Conservation (phyloP, 257 asterid species). For the Forsythia viridissima region DNA sequence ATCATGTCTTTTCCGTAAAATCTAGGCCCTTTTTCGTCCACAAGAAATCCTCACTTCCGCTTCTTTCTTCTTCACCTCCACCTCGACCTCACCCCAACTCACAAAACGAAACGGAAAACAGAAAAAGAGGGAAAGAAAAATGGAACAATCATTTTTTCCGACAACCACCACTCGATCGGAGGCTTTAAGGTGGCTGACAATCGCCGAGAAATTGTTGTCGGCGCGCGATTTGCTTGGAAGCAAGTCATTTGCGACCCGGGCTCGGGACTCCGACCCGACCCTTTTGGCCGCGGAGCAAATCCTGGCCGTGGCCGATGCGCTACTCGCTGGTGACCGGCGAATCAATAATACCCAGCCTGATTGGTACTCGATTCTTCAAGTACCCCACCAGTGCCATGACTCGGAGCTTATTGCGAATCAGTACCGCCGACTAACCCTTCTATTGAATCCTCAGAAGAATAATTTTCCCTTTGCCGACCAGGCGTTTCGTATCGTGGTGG, state of each 20-base stretch:
- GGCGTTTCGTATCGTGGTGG: constrained; percentile 72
- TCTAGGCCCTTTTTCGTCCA: constrained; percentile 39
- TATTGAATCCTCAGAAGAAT: constrained; percentile 73
- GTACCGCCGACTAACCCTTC: constrained; percentile 61
- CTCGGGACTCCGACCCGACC: constrained; percentile 87
- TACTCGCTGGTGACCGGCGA: constrained; percentile 75
- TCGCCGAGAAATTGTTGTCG: constrained; percentile 81
- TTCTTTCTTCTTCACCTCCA: neutral
- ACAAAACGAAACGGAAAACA: neutral
- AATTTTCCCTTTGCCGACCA: constrained; percentile 72
- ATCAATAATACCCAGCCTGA: constrained; percentile 70
- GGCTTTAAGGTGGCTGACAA: constrained; percentile 82
- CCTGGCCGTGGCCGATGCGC: constrained; percentile 82
- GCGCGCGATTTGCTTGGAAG: constrained; percentile 81
- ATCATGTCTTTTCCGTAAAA: neutral
- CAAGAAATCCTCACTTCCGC: constrained; percentile 20
- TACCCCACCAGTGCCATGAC: constrained; percentile 61
- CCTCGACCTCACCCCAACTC: neutral
- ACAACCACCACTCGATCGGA: constrained; percentile 69
- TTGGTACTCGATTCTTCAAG: constrained; percentile 75
- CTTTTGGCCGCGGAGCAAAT: constrained; percentile 77
- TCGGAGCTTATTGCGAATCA: constrained; percentile 62
- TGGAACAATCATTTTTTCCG: constrained; percentile 89
- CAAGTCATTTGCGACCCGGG: constrained; percentile 89
- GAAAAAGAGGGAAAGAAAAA: constrained; percentile 4